phyloP scores from a whole-genome alignment of 2,329 filamentous ascomycete species.

The Pseudogymnoascus sp. region DNA sequence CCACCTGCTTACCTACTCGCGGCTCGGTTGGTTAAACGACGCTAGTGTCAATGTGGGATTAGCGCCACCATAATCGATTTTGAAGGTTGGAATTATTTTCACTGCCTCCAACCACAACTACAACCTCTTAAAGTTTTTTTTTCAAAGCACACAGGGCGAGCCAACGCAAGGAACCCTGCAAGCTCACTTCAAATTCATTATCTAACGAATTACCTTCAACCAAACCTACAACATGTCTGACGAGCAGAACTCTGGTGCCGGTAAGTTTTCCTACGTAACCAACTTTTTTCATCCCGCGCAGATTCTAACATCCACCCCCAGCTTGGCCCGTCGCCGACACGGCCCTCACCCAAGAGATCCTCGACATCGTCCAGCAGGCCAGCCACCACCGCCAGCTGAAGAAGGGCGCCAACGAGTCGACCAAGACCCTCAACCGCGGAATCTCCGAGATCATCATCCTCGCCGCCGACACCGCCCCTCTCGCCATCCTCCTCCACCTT shows the following conservation, averaged over 20 bases:
- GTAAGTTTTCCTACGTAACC: constrained; percentile 15
- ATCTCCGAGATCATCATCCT: constrained; percentile 84
- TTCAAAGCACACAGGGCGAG: constrained; percentile 40
- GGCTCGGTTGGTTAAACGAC: constrained; percentile 18
- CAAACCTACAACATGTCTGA: constrained; percentile 24
- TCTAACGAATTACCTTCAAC: background rate
- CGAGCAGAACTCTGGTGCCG: constrained; percentile 28
- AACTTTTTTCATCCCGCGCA: background rate
- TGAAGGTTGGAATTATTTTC: constrained; percentile 2
- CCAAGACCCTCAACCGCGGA: constrained; percentile 85
- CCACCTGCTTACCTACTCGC: constrained; percentile 12
- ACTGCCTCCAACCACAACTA: background rate
- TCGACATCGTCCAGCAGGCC: constrained; percentile 62
- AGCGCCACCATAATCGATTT: background rate
- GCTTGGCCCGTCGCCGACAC: constrained; percentile 67
- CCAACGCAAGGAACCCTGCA: constrained; percentile 53
- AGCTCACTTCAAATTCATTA: constrained; percentile 10
- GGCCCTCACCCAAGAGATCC: constrained; percentile 68
- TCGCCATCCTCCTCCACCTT: constrained; percentile 82
- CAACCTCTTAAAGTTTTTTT: background rate
- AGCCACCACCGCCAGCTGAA: constrained; percentile 64
- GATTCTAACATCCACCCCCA: constrained; percentile 20
- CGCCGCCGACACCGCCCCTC: constrained; percentile 76
- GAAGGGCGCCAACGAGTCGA: constrained; percentile 81
- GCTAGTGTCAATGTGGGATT: constrained; percentile 10